A percentile compares a stretch with the other conserved stretches of the same genome.
These are phyloP conservation scores for Entrophospora sp. DNA, from an alignment of 192 early-diverging fungal species.

Conservation along the genomic window DNA sequence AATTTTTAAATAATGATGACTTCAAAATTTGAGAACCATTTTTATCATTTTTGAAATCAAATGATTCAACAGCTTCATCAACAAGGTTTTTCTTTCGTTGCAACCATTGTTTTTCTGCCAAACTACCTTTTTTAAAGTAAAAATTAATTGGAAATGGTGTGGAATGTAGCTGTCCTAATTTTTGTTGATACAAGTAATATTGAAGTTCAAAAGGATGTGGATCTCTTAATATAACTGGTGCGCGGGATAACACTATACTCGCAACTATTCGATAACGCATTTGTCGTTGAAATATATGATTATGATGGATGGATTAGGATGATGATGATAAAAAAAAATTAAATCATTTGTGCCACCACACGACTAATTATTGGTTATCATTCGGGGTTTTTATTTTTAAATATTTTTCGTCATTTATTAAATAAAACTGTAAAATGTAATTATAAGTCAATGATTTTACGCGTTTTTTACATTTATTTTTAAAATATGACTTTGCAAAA, in stretches of 20 bases:
- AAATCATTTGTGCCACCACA: too few species aligned
- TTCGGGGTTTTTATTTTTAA: too few species aligned
- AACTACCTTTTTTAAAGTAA: slow-evolving; percentile 72
- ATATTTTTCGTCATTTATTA: too few species aligned
- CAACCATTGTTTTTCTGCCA: slow-evolving; percentile 48
- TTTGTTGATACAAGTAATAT: slow-evolving; percentile 64
- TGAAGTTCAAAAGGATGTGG: slow-evolving; percentile 54
- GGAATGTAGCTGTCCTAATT: slow-evolving; percentile 41
- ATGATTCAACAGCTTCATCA: neutral
- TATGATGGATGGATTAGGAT: too few species aligned
- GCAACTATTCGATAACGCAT: slow-evolving; percentile 39
- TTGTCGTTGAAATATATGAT: too few species aligned
- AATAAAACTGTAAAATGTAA: too few species aligned
- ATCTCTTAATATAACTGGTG: slow-evolving; percentile 56
- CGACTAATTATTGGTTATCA: too few species aligned
- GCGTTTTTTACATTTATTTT: too few species aligned
- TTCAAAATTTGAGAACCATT: slow-evolving; percentile 46
- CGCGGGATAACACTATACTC: slow-evolving; percentile 60
- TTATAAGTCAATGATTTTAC: too few species aligned
- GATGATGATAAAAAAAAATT: too few species aligned
- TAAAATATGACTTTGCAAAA: too few species aligned
- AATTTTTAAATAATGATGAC: slow-evolving; percentile 27
- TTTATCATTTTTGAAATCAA: slow-evolving; percentile 43
- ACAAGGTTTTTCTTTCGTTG: neutral
- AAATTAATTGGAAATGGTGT: slow-evolving; percentile 54